Evolutionary conservation across 768 basidiomycete genomes (phyloP).

Genomic region (Strobilomyces echinocephalus): DNA sequence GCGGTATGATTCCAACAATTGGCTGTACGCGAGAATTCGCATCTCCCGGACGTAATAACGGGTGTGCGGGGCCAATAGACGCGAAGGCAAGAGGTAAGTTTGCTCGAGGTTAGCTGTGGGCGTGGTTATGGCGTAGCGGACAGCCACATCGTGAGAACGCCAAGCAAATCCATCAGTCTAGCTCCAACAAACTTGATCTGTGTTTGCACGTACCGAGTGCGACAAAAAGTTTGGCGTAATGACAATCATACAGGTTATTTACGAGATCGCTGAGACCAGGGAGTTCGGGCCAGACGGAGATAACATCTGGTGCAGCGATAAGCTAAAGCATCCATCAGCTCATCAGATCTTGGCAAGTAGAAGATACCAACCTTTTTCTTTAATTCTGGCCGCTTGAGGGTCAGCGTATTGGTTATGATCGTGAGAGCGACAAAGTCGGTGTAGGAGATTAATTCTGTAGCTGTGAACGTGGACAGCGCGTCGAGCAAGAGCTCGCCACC

Average conservation of each 20-base stretch:
- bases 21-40: conserved; percentile 89
- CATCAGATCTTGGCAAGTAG: not conserved
- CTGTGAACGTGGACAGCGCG: conserved; percentile 91
- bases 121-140: not conserved
- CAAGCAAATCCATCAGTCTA: conserved; percentile 7
- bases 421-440: conserved; percentile 87
- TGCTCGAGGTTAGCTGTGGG: conserved; percentile 80
- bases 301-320: conserved; percentile 83
- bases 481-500: conserved; percentile 86
- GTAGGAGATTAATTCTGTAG: conserved; percentile 81
- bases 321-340: conserved; percentile 44
- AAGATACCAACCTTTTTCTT: conserved; percentile 72
- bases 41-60: conserved; percentile 92
- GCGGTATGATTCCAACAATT: conserved; percentile 88
- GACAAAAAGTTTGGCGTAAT: conserved; percentile 91
- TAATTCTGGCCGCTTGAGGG: conserved; percentile 75
- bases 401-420: conserved; percentile 73
- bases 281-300: conserved; percentile 74
- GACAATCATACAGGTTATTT: conserved; percentile 85
- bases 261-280: conserved; percentile 80
- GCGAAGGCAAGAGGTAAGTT: conserved; percentile 80
- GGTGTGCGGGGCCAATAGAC: conserved; percentile 79
- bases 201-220: conserved; percentile 59
- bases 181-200: not conserved
- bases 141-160: not conserved